Evolutionary conservation across 768 basidiomycete genomes (phyloP).

Genomic region (Hortiboletus campestris): DNA sequence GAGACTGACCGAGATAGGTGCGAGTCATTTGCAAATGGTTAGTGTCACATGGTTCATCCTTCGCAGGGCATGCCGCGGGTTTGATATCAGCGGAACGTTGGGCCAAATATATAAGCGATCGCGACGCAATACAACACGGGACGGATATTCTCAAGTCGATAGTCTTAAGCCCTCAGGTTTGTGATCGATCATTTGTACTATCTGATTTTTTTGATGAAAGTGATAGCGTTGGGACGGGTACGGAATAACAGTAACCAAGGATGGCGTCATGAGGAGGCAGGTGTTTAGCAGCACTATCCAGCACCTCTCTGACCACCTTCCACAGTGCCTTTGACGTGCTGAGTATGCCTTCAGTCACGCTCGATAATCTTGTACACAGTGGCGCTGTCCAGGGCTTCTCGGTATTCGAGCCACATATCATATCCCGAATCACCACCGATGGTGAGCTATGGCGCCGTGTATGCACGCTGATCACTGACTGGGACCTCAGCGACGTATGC

Average conservation of each 20-base stretch:
- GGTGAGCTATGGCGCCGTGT: conserved; percentile 40
- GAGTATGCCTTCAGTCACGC: conserved; percentile 52
- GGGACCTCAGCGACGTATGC: conserved; percentile 53
- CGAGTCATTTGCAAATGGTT: conserved; percentile 3
- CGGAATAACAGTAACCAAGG: conserved; percentile 41
- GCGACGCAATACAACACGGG: conserved; percentile 34
- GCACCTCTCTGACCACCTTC: neutral
- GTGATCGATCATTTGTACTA: neutral
- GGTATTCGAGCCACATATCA: conserved; percentile 47
- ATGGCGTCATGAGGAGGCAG: conserved; percentile 47
- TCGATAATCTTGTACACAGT: conserved; percentile 47
- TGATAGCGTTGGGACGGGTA: conserved; percentile 40
- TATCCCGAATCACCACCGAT: conserved; percentile 67
- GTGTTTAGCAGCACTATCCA: neutral
- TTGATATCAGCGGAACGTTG: conserved; percentile 45
- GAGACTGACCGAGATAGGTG: conserved; percentile 76
- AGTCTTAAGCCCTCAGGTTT: conserved; percentile 43
- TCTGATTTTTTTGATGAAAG: neutral
- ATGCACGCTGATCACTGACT: conserved; percentile 1
- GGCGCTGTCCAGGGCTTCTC: conserved; percentile 37
- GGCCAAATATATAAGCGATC: conserved; percentile 34
- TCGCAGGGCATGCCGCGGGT: conserved; percentile 40
- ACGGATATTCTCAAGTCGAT: conserved; percentile 35
- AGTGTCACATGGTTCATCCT: neutral
- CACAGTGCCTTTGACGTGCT: conserved; percentile 75